These are phyloP conservation scores for Scedosporium boydii DNA, from an alignment of 2,329 filamentous ascomycete species.

Conservation along the genomic window DNA sequence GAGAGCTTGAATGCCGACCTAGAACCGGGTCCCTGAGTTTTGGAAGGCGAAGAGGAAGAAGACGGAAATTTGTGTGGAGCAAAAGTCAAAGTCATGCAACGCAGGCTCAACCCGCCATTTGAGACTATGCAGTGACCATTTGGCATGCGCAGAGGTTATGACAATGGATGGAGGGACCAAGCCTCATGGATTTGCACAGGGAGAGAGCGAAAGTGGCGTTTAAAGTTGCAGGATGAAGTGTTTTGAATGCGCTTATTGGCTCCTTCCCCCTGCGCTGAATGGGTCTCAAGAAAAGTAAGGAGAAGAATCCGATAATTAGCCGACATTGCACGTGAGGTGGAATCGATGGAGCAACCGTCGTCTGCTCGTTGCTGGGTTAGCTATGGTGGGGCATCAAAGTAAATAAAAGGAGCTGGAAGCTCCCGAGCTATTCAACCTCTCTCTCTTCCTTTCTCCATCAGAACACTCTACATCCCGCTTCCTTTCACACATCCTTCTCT, in stretches of 20 bases:
- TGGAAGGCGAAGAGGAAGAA: neutral
- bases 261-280: neutral
- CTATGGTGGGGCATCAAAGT: slow-evolving; percentile 26
- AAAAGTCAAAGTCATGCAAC: neutral
- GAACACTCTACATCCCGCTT: slow-evolving; percentile 10
- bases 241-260: neutral
- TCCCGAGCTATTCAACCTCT: slow-evolving; percentile 12
- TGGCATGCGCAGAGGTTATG: slow-evolving; percentile 18
- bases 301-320: neutral
- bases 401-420: slow-evolving; percentile 30
- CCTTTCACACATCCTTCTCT: slow-evolving; percentile 7
- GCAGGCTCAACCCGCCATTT: neutral
- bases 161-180: slow-evolving; percentile 7
- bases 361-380: slow-evolving; percentile 9
- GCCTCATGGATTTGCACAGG: neutral
- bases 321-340: slow-evolving; percentile 7
- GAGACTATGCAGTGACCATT: neutral
- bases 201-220: neutral
- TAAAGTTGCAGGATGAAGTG: neutral
- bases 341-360: slow-evolving; percentile 17
- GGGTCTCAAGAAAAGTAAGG: neutral
- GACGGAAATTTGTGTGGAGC: neutral
- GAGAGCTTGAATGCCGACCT: neutral
- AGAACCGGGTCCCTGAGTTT: neutral
- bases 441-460: slow-evolving; percentile 13